Percentiles rank a stretch among this genome's conserved stretches.
These are phyloP conservation scores for Candida ponderosae DNA, from an alignment of 805 yeast genomes.

Conservation along the genomic window DNA sequence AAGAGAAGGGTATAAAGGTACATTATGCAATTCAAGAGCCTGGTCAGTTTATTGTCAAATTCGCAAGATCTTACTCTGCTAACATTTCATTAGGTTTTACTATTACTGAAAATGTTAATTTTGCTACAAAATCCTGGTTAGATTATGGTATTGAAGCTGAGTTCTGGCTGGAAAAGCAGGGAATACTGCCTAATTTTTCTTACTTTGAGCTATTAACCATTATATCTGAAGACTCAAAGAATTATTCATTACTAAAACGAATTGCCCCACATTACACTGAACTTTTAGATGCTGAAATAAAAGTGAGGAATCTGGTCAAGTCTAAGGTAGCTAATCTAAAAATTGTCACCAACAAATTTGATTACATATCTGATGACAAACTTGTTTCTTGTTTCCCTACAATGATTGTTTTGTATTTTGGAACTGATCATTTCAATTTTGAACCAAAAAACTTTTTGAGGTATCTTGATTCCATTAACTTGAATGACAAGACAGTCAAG, in stretches of 20 bases:
- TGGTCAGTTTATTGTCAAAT: conserved; percentile 53
- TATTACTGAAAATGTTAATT: conserved; percentile 46
- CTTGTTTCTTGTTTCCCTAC: conserved; percentile 47
- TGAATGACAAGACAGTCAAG: conserved; percentile 14
- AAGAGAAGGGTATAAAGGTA: conserved; percentile 38
- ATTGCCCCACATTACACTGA: conserved; percentile 26
- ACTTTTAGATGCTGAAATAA: conserved; percentile 35
- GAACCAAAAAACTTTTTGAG: conserved; percentile 24
- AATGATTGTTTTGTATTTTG: conserved; percentile 32
- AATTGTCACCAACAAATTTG: conserved; percentile 28
- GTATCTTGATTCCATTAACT: conserved; percentile 4
- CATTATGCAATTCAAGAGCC: conserved; percentile 46
- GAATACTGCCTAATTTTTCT: conserved; percentile 45
- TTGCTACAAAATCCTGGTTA: conserved; percentile 55
- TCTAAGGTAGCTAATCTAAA: conserved; percentile 21
- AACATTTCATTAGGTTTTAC: conserved; percentile 47
- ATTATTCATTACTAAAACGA: conserved; percentile 25
- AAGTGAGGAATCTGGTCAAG: conserved; percentile 30
- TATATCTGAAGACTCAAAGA: conserved; percentile 33
- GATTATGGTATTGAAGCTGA: conserved; percentile 39
- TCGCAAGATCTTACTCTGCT: conserved; percentile 47
- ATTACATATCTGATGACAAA: conserved; percentile 46
- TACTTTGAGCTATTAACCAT: conserved; percentile 38
- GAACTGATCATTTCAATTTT: conserved; percentile 24
- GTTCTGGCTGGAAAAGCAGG: conserved; percentile 40